Evolutionary conservation across 2,329 filamentous ascomycete species (phyloP), one percentile per base, ranked within the genome.

Genomic region (Canariomyces notabilis): DNA sequence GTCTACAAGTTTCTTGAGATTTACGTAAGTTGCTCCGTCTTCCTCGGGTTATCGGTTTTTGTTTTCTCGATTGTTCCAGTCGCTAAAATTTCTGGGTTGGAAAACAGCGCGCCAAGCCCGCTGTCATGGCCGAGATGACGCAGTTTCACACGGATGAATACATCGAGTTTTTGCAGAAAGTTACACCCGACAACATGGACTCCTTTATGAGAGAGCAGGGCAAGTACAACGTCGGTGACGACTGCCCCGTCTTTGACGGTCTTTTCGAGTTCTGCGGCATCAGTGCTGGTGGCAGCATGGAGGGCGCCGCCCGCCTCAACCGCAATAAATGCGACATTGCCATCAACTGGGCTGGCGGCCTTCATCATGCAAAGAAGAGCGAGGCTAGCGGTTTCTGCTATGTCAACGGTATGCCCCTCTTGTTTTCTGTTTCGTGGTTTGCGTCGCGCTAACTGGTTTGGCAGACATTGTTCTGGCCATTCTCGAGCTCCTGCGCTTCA

Each of bases 121-220:
- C 93, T 14, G 90, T 85, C 22, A 82, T 85, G 55, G 84, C 93
- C 59, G 90, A 97, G 66, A 87, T 98, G 75, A 87, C 84, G 44
- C 86, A 93, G 52, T 98, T 97, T 62, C 93, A 98, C 66, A 93
- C 89, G 42, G 81, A 87, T 63, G 90, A 96, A 61, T 98, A 98
- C 67, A 88, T 98, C 54, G 88, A 95, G 45, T 98, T 97, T 62
- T 74, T 98, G 15, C 86, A 77, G 70, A 95, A 94, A 59, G 93
- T 98, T 45, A 97, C 93, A 0, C 94, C 93, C 1, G 93, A 98
- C 71, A 98, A 98, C 64, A 97, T 97, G 88, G 94, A 98, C 58
- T 80, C 79, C 55, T 97, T 89, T 63, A 79, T 84, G 57, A 87
- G 90, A 59, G 93, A 98, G 65, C 90, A 97, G 65, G 85, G 79